Base-by-base conservation (phyloP, 331 rosid genomes). In the Dryas integrifolia region DNA sequence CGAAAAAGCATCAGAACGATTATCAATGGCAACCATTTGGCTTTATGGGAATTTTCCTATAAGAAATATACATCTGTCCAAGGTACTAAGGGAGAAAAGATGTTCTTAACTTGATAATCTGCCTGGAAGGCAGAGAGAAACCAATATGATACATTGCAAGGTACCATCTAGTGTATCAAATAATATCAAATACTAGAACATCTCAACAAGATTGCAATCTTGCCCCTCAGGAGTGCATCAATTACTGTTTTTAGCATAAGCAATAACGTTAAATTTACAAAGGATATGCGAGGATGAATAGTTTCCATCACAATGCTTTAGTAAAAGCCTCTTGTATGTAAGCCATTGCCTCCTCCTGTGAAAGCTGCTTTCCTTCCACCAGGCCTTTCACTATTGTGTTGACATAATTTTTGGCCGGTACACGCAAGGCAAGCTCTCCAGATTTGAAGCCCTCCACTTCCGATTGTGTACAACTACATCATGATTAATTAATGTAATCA, bases 331-430 rank as follows among this genome's bases (percentile, higher is more conserved):
- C 77, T 51, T 79, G 86, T 12, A 95, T 58, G 80, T 95, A 88
- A 12, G 82, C 74, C 72, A 65, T 76, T 59, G 99, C 96, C 60
- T 87, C 96, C 56, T 38, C 86, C 76, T 85, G 89, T 0, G 96
- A 84, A 52, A 95, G 83, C 62, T 82, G 92, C 58, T 81, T 74
- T 76, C 96, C 97, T 79, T 82, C 96, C 8, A 86, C 92, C 74
- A 92, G 78, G 68, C 97, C 99, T 77, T 62, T 86, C 46, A 76
- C 70, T 53, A 95, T 67, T 46, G 86, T 77, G 70, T 80, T 67
- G 43, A 81, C 85, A 65, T 95, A 95, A 4, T 75, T 85, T 70
- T 88, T 76, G 30, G 81, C 49, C 0, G 99, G 99, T 7, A 87
- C 84, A 58, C 76, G 15, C 77, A 80, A 15, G 2, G 96, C 86